phyloP scores from a whole-genome alignment of 2,329 filamentous ascomycete genomes.

The Cladosporium halotolerans region DNA sequence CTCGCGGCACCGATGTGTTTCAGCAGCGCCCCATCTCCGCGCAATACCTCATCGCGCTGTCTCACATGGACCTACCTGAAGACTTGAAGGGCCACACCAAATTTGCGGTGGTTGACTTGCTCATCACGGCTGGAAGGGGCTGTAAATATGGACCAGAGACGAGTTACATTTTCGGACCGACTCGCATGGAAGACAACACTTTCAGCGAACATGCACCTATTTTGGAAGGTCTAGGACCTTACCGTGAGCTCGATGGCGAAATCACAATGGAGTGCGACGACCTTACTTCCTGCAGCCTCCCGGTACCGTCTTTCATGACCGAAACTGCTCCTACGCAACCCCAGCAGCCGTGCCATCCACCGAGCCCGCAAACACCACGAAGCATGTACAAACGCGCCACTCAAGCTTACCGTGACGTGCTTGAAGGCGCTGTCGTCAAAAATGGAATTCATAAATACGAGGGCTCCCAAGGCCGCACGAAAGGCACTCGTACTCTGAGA shows the following conservation, averaged over 20 bases:
- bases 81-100: constrained; percentile 20
- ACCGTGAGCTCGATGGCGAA: background rate
- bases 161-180: constrained; percentile 18
- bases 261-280: background rate
- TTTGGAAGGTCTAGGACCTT: background rate
- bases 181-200: constrained; percentile 14
- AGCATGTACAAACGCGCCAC: background rate
- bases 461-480: constrained; percentile 9
- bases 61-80: constrained; percentile 33
- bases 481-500: constrained; percentile 12
- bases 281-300: background rate
- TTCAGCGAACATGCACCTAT: background rate
- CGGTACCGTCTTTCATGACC: background rate
- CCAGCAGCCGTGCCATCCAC: background rate
- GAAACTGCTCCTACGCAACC: background rate
- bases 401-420: background rate
- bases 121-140: constrained; percentile 25
- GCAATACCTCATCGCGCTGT: constrained; percentile 34
- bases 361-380: background rate
- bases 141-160: constrained; percentile 20
- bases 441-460: background rate
- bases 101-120: constrained; percentile 26
- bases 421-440: background rate
- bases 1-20: constrained; percentile 28
- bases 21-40: constrained; percentile 32